These are phyloP conservation scores for Brassica carinata DNA, from an alignment of 345 rosid species.

Conservation along the genomic window DNA sequence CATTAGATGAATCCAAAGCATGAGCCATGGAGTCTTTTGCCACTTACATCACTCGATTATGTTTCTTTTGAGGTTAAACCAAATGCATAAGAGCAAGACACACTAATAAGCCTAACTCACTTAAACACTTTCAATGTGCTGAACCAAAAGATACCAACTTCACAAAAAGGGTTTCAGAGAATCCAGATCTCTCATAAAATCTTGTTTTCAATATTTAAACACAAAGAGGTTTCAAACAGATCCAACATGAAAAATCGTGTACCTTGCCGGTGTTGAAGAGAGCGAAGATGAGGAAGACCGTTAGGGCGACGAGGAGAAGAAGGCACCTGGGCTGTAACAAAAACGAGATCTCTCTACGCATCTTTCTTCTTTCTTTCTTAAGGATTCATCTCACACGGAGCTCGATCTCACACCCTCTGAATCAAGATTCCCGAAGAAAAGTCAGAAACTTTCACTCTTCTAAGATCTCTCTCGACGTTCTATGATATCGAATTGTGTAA, in stretches of 20 bases:
- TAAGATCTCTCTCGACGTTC: slow-evolving; percentile 9
- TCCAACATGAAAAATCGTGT: slow-evolving; percentile 23
- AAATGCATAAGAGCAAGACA: slow-evolving; percentile 3
- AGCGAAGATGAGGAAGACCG: slow-evolving; percentile 58
- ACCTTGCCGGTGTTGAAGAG: slow-evolving; percentile 53
- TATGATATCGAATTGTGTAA: slow-evolving; percentile 9
- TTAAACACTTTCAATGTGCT: background rate
- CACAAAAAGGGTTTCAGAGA: background rate
- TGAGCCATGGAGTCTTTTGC: background rate
- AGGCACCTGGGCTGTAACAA: slow-evolving; percentile 65
- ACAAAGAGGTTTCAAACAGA: slow-evolving; percentile 19
- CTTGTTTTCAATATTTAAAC: background rate
- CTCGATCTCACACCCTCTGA: slow-evolving; percentile 20
- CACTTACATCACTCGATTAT: background rate
- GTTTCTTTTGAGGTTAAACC: background rate
- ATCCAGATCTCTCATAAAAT: slow-evolving; percentile 39
- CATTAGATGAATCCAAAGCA: background rate
- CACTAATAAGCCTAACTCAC: slow-evolving; percentile 2
- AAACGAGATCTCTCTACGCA: slow-evolving; percentile 66
- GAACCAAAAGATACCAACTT: slow-evolving; percentile 6
- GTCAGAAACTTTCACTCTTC: slow-evolving; percentile 17
- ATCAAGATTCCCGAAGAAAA: slow-evolving; percentile 11
- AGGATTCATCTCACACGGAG: slow-evolving; percentile 25
- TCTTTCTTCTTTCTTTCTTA: slow-evolving; percentile 31
- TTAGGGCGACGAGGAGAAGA: slow-evolving; percentile 50